A percentile compares a stretch with the other conserved stretches of the same genome.
Conservation (phyloP, 1,284 basidiomycete species). For the Cerioporus squamosus region DNA sequence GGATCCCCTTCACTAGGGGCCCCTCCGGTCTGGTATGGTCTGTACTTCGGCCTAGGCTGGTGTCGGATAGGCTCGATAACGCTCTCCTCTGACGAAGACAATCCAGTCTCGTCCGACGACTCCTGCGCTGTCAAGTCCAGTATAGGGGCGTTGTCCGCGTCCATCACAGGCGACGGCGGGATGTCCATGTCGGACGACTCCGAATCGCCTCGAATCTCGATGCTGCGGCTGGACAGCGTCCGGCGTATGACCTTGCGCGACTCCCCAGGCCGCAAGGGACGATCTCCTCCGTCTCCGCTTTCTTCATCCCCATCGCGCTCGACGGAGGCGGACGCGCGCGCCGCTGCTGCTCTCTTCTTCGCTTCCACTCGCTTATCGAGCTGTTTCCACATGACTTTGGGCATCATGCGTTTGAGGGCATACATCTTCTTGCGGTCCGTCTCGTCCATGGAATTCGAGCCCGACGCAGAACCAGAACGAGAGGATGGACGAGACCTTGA, state of each 20-base stretch:
- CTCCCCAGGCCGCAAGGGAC: conserved; percentile 30
- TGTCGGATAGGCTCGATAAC: conserved; percentile 21
- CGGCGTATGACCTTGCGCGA: conserved; percentile 23
- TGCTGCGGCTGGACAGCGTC: conserved; percentile 3
- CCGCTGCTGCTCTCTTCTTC: background rate
- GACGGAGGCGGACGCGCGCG: conserved; percentile 1
- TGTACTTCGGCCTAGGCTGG: conserved; percentile 12
- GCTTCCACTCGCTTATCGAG: conserved; percentile 5
- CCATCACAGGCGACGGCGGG: background rate
- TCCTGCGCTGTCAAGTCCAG: background rate
- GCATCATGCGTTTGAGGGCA: conserved; percentile 26
- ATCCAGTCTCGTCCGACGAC: background rate
- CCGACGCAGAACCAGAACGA: background rate
- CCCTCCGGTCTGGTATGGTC: background rate
- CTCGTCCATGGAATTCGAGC: conserved; percentile 3
- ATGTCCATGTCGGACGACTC: conserved; percentile 32
- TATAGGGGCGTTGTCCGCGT: background rate
- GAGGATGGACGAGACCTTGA: background rate
- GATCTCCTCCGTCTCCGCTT: background rate
- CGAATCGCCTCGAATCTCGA: conserved; percentile 31
- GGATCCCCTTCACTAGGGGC: background rate
- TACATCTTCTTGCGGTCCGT: conserved; percentile 13
- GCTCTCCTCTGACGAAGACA: conserved; percentile 1
- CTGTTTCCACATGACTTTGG: conserved; percentile 16
- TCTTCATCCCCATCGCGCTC: background rate